Conservation (phyloP, 441 rosid genomes). For the Raphanus hybrid region DNA sequence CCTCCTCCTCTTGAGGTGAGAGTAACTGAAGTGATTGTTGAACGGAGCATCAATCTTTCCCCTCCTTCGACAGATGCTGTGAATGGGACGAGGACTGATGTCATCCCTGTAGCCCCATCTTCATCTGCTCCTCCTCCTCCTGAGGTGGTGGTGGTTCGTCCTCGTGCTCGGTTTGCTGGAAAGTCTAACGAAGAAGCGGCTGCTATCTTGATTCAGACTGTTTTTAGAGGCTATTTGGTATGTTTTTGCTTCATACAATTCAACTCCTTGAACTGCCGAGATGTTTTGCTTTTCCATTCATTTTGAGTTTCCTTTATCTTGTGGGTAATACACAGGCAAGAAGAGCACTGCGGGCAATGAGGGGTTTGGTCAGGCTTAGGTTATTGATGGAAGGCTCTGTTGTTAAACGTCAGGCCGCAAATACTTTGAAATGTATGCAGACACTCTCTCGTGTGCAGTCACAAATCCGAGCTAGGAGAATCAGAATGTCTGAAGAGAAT, state of each 20-base stretch:
- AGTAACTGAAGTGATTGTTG: slow-evolving; percentile 55
- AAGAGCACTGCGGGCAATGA: slow-evolving; percentile 78
- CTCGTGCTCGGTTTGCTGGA: slow-evolving; percentile 53
- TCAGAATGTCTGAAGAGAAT: slow-evolving; percentile 87
- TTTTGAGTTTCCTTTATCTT: neutral
- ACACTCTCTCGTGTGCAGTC: slow-evolving; percentile 82
- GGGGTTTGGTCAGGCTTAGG: slow-evolving; percentile 83
- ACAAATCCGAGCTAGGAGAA: slow-evolving; percentile 75
- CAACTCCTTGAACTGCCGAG: neutral
- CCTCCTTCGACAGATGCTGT: slow-evolving; percentile 47
- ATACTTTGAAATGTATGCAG: slow-evolving; percentile 83
- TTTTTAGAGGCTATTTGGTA: slow-evolving; percentile 87
- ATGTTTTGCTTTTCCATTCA: neutral
- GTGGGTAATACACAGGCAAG: slow-evolving; percentile 55
- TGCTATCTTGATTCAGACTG: slow-evolving; percentile 84
- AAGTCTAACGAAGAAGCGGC: slow-evolving; percentile 79
- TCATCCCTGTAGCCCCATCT: slow-evolving; percentile 38
- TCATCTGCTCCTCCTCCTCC: slow-evolving; percentile 44
- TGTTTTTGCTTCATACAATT: slow-evolving; percentile 6
- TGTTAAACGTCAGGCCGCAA: slow-evolving; percentile 78
- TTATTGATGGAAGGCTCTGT: slow-evolving; percentile 80
- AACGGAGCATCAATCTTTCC: slow-evolving; percentile 42
- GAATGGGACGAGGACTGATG: slow-evolving; percentile 37
- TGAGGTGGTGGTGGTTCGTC: slow-evolving; percentile 50
- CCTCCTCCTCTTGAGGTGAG: slow-evolving; percentile 59